phyloP scores from a whole-genome alignment of 176 grass and related monocot genomes.

The Paspalum notatum region DNA sequence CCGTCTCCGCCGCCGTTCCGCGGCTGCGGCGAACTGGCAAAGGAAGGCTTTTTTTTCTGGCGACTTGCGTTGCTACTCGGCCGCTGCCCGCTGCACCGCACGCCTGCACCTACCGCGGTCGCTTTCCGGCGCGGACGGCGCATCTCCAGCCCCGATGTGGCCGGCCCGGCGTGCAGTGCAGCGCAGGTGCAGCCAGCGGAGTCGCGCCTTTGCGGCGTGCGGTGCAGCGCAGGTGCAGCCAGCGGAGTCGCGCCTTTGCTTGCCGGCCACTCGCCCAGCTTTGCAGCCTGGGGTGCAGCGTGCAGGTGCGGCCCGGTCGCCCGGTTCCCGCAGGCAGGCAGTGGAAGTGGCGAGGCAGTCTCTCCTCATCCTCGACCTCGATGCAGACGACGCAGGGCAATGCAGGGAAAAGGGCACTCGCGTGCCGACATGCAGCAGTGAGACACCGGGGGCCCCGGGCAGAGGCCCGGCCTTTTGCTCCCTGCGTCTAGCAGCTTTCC shows the following conservation, averaged over 20 bases:
- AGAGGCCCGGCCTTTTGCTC: constrained; percentile 1
- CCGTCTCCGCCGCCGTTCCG: neutral
- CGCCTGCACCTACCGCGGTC: neutral
- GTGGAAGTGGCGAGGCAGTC: neutral
- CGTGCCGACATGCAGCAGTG: constrained; percentile 33
- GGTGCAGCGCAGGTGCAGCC: neutral
- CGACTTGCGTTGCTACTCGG: too few species aligned
- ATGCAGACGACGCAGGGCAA: neutral
- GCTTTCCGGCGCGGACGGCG: neutral
- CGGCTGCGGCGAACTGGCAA: neutral
- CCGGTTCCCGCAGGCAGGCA: neutral
- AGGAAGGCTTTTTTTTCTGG: too few species aligned
- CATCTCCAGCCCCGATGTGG: neutral
- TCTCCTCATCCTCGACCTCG: neutral
- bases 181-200: neutral
- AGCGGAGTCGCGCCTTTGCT: constrained; percentile 27
- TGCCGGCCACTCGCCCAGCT: constrained; percentile 12
- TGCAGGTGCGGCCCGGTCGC: neutral
- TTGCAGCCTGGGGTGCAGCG: neutral
- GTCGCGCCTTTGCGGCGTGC: constrained; percentile 41
- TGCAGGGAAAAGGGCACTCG: neutral
- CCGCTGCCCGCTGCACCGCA: neutral
- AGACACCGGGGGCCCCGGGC: too few species aligned
- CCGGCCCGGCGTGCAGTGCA: constrained; percentile 28
- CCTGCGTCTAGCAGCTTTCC: constrained; percentile 20